phyloP scores from a whole-genome alignment of 2,329 filamentous ascomycete genomes.

The Stachybotrys chartarum region DNA sequence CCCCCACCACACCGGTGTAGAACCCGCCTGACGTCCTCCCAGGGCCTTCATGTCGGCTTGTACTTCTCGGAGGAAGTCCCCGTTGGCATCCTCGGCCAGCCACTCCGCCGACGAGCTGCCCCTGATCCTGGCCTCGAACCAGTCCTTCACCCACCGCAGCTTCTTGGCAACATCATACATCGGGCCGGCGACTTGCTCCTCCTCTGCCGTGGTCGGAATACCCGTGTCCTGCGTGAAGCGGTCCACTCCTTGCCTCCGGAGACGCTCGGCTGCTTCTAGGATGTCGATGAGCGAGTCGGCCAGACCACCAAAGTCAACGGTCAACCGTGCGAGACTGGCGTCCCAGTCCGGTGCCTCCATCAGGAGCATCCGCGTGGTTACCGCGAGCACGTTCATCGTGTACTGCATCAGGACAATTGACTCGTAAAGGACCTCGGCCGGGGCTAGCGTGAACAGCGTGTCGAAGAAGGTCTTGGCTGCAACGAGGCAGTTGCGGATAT shows the following conservation, averaged over 20 bases:
- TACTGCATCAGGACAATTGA: slow-evolving; percentile 15
- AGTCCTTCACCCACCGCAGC: slow-evolving; percentile 20
- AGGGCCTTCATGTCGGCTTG: not conserved
- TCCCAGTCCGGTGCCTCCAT: slow-evolving; percentile 16
- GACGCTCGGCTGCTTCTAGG: slow-evolving; percentile 5
- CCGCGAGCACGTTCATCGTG: slow-evolving; percentile 12
- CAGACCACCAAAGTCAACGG: slow-evolving; percentile 7
- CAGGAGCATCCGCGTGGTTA: slow-evolving; percentile 13
- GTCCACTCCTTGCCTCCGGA: slow-evolving; percentile 3
- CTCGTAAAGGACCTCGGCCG: slow-evolving; percentile 11
- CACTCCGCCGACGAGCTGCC: not conserved
- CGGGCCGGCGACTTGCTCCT: slow-evolving; percentile 9
- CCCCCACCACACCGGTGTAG: not conserved
- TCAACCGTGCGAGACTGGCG: slow-evolving; percentile 8
- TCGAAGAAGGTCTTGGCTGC: slow-evolving; percentile 25
- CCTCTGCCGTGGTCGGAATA: slow-evolving; percentile 9
- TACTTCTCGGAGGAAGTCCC: not conserved
- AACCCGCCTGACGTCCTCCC: not conserved
- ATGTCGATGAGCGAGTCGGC: slow-evolving; percentile 8
- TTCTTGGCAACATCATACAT: slow-evolving; percentile 13
- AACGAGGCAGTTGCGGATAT: slow-evolving; percentile 26
- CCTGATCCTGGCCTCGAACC: slow-evolving; percentile 17
- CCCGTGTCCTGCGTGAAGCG: slow-evolving; percentile 5
- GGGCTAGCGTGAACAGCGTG: slow-evolving; percentile 18
- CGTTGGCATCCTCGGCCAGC: not conserved